Evolutionary conservation across 2,329 filamentous ascomycete genomes (phyloP), one percentile per base, ranked within the genome.

Genomic region (Aspergillus persii): DNA sequence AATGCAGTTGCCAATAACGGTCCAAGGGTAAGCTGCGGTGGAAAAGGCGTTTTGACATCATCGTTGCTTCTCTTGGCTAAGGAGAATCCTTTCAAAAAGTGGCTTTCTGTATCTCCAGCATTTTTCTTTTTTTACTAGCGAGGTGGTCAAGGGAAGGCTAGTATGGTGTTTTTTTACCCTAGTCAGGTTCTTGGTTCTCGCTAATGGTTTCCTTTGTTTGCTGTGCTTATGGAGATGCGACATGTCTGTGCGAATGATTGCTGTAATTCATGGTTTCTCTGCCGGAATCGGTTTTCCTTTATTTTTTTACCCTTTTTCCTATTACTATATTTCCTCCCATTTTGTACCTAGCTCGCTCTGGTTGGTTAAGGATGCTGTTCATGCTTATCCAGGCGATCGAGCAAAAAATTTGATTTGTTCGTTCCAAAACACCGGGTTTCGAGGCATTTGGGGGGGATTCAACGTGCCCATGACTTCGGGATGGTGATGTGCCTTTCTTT

Each of bases 21-120:
- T 62, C 66, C 66, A 65, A 65, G 65, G 65, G 63, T 66, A 61
- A 66, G 62, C 64, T 64, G 66, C 66, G 66, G 63, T 67, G 66
- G 63, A 61, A 66, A 66, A 64, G 60, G 62, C 60, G 63, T 66
- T 65, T 64, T 64, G 62, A 65, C 59, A 65, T 67, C 64, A 63
- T 67, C 62, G 58, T 63, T 41, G 63, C 65, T 65, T 69, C 64
- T 67, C 65, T 69, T 66, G 67, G 64, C 63, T 66, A 63, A 69
- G 62, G 66, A 66, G 62, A 65, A 67, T 59, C 64, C 67, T 72
- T 23, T 71, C 68, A 71, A 72, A 41, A 76, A 76, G 73, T 76
- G 73, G 73, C 71, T 75, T 76, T 71, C 69, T 73, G 68, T 71
- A 68, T 71, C 69, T 70, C 65, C 64, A 69, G 67, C 65, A 71